These are phyloP conservation scores for Pseudonitzschia multistriata DNA, from an alignment of 108 stramenopile species.

Conservation along the genomic window DNA sequence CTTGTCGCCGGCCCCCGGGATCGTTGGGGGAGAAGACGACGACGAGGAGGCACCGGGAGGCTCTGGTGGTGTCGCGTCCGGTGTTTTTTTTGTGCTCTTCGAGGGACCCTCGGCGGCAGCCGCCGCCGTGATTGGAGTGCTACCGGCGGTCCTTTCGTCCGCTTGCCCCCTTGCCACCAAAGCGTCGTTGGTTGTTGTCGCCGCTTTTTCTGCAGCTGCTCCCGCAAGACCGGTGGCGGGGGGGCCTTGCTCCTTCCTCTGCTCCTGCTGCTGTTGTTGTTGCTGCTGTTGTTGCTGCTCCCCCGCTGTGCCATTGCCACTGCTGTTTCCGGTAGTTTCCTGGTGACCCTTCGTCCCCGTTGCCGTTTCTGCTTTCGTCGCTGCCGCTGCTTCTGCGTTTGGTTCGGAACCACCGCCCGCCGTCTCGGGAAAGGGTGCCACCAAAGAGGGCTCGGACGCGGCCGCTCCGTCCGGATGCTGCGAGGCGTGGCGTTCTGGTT, in stretches of 20 bases:
- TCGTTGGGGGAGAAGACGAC: no score
- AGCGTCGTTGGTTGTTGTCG: not conserved
- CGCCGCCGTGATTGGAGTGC: no score
- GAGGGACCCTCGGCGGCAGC: no score
- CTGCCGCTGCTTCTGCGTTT: not conserved
- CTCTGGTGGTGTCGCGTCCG: not conserved
- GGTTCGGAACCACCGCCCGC: not conserved
- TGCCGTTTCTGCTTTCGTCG: not conserved
- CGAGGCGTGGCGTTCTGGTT: no score
- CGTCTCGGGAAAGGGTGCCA: not conserved
- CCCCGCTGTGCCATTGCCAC: not conserved
- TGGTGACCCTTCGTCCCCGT: not conserved
- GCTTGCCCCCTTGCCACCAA: not conserved
- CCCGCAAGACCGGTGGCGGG: no score
- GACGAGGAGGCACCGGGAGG: no score
- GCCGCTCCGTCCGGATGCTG: no score
- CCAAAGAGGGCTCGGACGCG: no score
- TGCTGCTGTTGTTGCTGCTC: conserved; percentile 1
- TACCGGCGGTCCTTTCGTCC: not conserved
- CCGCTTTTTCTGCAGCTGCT: not conserved
- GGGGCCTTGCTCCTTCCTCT: no score
- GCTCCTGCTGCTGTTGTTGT: not conserved
- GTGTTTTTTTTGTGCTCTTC: not conserved
- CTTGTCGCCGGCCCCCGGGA: not conserved
- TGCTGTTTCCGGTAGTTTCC: not conserved